Base-by-base conservation (phyloP, 495 filamentous ascomycete genomes). In the Aspergillus ostianus region DNA sequence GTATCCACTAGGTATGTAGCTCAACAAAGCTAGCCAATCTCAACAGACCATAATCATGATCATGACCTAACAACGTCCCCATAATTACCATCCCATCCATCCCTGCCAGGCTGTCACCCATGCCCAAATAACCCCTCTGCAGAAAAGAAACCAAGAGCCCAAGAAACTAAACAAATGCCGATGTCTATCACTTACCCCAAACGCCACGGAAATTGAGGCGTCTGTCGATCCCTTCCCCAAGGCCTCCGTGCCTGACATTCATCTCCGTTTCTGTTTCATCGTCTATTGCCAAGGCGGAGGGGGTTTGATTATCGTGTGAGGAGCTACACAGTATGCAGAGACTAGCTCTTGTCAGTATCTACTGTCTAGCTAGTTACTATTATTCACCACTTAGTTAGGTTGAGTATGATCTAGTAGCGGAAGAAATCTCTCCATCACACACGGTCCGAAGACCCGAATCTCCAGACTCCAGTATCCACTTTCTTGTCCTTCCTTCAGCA, bases 211-310 rank as follows among this genome's bases (percentile, higher is more conserved):
- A 41, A 41, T 41, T 17, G 36, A 17, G 36, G 36, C 36, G 36
- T 41, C 36, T 52, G 50, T 26, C 50, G 50, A 52, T 52, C 50
- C 23, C 23, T 29, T 27, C 26, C 23, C 21, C 19, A 26, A n/a
- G 21, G 21, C 17, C 23, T 21, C 21, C 27, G 50, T 48, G 46
- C 18, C 30, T 23, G 58, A 21, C 45, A 49, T 6, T 53, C 21
- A 55, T 57, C 44, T 54, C 63, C 47, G 56, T 53, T 10, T 30
- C 13, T 44, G 57, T 59, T 59, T 59, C 57, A 59, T 41, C 36
- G 21, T 23, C 57, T 32, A 48, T 23, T 12, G 41, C 57, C 57
- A 52, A 58, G 56, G 47, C 30, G 56, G 54, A 27, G 30, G 44
- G 44, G 44, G 6, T 46, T 46, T 46, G 44, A 18, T 18, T 15